Evolutionary conservation across 2,329 filamentous ascomycete species (phyloP).

Genomic region (Talaromyces sp.): DNA sequence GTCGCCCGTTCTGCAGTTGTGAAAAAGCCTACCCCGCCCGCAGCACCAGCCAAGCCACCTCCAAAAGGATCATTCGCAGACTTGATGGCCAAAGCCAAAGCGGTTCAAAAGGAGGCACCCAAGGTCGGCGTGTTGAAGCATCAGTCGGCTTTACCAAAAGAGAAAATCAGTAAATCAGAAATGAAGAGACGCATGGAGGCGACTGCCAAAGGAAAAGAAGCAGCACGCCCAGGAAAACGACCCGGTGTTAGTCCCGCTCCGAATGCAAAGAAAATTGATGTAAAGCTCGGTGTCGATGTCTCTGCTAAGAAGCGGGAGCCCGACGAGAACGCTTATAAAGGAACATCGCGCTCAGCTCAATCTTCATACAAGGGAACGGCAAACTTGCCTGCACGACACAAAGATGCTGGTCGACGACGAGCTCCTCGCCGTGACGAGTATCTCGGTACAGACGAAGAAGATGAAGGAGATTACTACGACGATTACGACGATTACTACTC

Average conservation of each 20-base stretch:
- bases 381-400: slow-evolving; percentile 27
- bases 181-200: slow-evolving; percentile 43
- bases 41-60: slow-evolving; percentile 38
- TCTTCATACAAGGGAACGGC: slow-evolving; percentile 41
- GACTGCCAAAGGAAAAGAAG: slow-evolving; percentile 37
- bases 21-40: slow-evolving; percentile 17
- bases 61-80: slow-evolving; percentile 57
- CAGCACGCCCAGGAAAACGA: slow-evolving; percentile 27
- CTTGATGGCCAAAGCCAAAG: slow-evolving; percentile 55
- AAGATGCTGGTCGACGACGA: slow-evolving; percentile 25
- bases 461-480: slow-evolving; percentile 39
- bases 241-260: slow-evolving; percentile 19
- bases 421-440: slow-evolving; percentile 37
- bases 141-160: slow-evolving; percentile 47
- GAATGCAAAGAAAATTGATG: slow-evolving; percentile 10
- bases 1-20: slow-evolving; percentile 16
- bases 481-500: slow-evolving; percentile 41
- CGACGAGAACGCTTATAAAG: slow-evolving; percentile 33
- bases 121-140: slow-evolving; percentile 53
- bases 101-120: slow-evolving; percentile 44
- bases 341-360: slow-evolving; percentile 32
- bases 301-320: slow-evolving; percentile 29
- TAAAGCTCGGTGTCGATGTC: slow-evolving; percentile 21
- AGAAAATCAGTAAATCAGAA: slow-evolving; percentile 53
- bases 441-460: slow-evolving; percentile 45